Percentiles rank a stretch among this genome's conserved stretches.
These are phyloP conservation scores for Wickerhamomyces sp. DNA, from an alignment of 1,139 yeast species.

Conservation along the genomic window DNA sequence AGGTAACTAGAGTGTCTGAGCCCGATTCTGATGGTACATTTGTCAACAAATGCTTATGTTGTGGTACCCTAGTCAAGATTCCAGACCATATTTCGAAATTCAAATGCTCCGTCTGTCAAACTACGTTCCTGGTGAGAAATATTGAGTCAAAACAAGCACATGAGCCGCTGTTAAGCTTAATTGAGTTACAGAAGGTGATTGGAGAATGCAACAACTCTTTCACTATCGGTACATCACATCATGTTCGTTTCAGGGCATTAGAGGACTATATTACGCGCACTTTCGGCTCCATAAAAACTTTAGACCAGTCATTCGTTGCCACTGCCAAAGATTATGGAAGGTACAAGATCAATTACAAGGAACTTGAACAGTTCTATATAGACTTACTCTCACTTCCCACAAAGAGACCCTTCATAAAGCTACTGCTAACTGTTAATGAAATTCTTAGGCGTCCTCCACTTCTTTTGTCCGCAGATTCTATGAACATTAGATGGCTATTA, in stretches of 20 bases:
- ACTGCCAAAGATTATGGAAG: slow-evolving; percentile 4
- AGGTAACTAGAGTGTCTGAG: not conserved
- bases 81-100: slow-evolving; percentile 43
- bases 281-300: slow-evolving; percentile 36
- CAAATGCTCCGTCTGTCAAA: slow-evolving; percentile 53
- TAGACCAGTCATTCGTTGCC: slow-evolving; percentile 47
- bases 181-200: not conserved
- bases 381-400: slow-evolving; percentile 49
- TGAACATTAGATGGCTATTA: slow-evolving; percentile 47
- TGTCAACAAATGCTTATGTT: slow-evolving; percentile 41
- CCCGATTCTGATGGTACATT: not conserved
- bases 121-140: slow-evolving; percentile 27
- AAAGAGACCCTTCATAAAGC: slow-evolving; percentile 49
- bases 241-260: slow-evolving; percentile 45
- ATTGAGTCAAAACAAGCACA: not conserved
- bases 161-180: not conserved
- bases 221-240: slow-evolving; percentile 22
- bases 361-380: slow-evolving; percentile 39
- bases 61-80: slow-evolving; percentile 53
- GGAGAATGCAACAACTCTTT: not conserved
- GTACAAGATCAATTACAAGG: slow-evolving; percentile 37
- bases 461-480: slow-evolving; percentile 30
- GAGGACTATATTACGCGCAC: slow-evolving; percentile 37
- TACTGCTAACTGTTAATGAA: slow-evolving; percentile 45
- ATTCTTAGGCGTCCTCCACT: slow-evolving; percentile 42